Conservation (phyloP, 257 asterid genomes). For the Gardenia jasminoides region DNA sequence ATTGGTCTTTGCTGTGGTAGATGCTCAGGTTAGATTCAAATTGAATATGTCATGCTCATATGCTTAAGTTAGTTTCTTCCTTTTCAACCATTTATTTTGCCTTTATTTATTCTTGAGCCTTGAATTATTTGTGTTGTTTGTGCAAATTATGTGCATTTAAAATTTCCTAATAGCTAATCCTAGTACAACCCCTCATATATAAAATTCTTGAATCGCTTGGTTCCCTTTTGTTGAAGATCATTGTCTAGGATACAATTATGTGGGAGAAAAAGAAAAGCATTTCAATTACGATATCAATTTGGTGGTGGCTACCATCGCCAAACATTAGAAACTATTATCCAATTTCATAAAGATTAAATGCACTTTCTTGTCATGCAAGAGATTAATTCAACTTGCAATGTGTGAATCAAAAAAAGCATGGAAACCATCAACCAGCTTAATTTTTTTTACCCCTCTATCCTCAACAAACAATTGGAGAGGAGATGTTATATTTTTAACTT, state of each 20-base stretch:
- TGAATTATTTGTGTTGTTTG: too few species aligned
- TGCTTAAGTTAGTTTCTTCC: too few species aligned
- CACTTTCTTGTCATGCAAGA: constrained; percentile 66
- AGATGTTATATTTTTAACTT: neutral
- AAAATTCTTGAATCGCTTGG: neutral
- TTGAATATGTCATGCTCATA: too few species aligned
- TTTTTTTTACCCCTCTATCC: neutral
- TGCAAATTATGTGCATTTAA: too few species aligned
- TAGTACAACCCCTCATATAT: neutral
- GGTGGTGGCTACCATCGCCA: constrained; percentile 40
- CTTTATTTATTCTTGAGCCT: too few species aligned
- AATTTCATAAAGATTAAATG: constrained; percentile 47
- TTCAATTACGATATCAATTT: constrained; percentile 40
- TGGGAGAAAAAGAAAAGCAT: constrained; percentile 61
- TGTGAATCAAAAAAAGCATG: constrained; percentile 50
- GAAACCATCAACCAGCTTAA: constrained; percentile 41
- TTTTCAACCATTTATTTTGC: too few species aligned
- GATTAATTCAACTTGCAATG: constrained; percentile 68
- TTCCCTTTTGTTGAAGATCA: constrained; percentile 33
- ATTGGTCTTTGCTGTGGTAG: constrained; percentile 16
- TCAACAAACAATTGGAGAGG: neutral
- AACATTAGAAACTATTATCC: constrained; percentile 44
- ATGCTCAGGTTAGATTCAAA: constrained; percentile 16
- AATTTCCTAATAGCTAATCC: neutral
- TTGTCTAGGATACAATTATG: constrained; percentile 46